Base-by-base conservation (phyloP, 495 filamentous ascomycete genomes). In the Penicillium lagena region DNA sequence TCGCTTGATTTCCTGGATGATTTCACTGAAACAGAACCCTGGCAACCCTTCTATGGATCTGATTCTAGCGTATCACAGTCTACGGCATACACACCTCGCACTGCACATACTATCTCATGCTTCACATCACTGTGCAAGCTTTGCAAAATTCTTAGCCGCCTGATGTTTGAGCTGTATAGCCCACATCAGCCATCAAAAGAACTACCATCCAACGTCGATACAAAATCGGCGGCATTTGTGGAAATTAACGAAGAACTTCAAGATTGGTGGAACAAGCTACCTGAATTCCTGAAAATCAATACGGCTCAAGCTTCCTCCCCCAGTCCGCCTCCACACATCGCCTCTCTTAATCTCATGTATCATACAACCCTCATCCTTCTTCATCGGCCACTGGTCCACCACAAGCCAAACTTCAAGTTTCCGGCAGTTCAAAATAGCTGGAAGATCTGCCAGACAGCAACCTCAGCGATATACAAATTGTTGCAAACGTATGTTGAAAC, bases 311-410 rank as follows among this genome's bases (percentile, higher is more conserved):
- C 49, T 9, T 46, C 50, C 33, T 12, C 37, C 0, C 5, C 36
- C 6, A 43, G 45, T 29, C 50, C 50, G 31, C 50, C 50, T 9
- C 50, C 45, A 12, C 45, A 52, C 14, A 52, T 52, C 27, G 44
- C 45, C 10, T 52, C 50, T 6, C 39, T 52, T 13, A 52, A 52
- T 29, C 13, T 52, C n/a, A 46, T 52, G 39, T 52, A 52, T 30
- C 35, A 52, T 27, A 52, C 45, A 29, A 41, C 40, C 14, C 9
- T 52, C 4, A 52, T 52, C 12, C 50, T 52, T 38, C 50, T 52
- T 30, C 50, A 52, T 31, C 45, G 50, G n/a, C 50, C 50, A 15
- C 41, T 39, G 22, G 47, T 50, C 33, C 17, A 38, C 10, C 30
- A 43, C 29, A 35, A 35, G 8, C 14, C 35, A 11, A 22, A 29